Evolutionary conservation across 108 stramenopile species (phyloP).

Genomic region (Pseudonitzschia delicatissima): DNA sequence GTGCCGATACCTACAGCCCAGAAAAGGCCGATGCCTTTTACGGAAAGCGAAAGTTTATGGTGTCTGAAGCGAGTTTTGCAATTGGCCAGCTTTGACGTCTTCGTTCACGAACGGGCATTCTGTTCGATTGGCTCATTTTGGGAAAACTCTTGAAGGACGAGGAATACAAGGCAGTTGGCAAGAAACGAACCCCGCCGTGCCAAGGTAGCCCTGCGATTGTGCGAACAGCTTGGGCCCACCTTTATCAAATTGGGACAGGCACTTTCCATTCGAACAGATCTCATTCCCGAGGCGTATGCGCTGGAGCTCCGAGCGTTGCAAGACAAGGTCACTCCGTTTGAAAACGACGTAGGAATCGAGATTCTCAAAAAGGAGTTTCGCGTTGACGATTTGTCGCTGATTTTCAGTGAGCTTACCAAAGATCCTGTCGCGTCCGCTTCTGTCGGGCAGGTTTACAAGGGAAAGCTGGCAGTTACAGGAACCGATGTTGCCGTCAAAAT

Average conservation of each 20-base stretch:
- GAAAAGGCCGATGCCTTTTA: constrained; percentile 50
- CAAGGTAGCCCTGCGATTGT: constrained; percentile 52
- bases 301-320: constrained; percentile 78
- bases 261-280: constrained; percentile 79
- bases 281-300: constrained; percentile 79
- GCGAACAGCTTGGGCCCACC: constrained; percentile 78
- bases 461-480: constrained; percentile 36
- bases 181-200: constrained; percentile 72
- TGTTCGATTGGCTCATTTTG: constrained; percentile 72
- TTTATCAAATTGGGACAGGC: constrained; percentile 89
- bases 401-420: constrained; percentile 42
- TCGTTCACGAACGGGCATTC: constrained; percentile 62
- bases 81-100: constrained; percentile 46
- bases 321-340: constrained; percentile 85
- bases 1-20: constrained; percentile 60
- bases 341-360: constrained; percentile 45
- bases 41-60: constrained; percentile 44
- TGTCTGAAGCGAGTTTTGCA: constrained; percentile 54
- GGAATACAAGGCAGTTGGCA: constrained; percentile 56
- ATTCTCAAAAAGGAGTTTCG: constrained; percentile 61
- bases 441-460: constrained; percentile 77
- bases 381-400: constrained; percentile 29
- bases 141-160: constrained; percentile 62
- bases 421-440: constrained; percentile 67
- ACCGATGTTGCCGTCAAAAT: constrained; percentile 91